A percentile compares a stretch with the other conserved stretches of the same genome.
Conservation (phyloP, 805 yeast species). For the Hanseniaspora thailandica region DNA sequence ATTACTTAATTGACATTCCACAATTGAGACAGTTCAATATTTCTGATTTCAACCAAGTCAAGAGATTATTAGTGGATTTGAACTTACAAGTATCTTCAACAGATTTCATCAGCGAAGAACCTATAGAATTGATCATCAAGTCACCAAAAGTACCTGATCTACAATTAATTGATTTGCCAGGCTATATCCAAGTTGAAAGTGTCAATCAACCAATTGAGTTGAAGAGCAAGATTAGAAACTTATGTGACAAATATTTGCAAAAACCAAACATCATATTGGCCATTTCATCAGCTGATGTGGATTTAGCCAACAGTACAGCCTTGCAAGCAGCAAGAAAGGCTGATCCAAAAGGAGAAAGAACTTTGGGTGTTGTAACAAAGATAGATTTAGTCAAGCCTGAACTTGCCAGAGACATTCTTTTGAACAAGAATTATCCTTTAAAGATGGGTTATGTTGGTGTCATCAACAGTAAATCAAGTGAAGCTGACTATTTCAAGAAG, state of each 20-base stretch:
- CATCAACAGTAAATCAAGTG: conserved; percentile 53
- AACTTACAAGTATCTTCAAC: conserved; percentile 82
- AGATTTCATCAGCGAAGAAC: conserved; percentile 84
- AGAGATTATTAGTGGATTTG: conserved; percentile 70
- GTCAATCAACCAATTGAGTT: conserved; percentile 86
- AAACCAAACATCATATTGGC: conserved; percentile 92
- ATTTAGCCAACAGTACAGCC: conserved; percentile 91
- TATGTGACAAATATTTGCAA: conserved; percentile 77
- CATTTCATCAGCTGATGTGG: conserved; percentile 95
- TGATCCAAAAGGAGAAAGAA: conserved; percentile 90
- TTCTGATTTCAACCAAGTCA: conserved; percentile 82
- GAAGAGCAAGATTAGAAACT: conserved; percentile 61
- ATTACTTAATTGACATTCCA: conserved; percentile 89
- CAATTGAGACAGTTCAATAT: conserved; percentile 69
- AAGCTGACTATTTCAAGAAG: conserved; percentile 49
- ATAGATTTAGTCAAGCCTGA: conserved; percentile 77
- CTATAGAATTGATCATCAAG: conserved; percentile 80
- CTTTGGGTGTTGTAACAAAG: conserved; percentile 92
- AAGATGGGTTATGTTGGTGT: conserved; percentile 98
- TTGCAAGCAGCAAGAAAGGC: conserved; percentile 76
- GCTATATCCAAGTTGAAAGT: conserved; percentile 92
- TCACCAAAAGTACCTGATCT: conserved; percentile 88
- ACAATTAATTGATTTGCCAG: conserved; percentile 90
- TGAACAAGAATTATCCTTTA: conserved; percentile 75
- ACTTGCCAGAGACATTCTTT: conserved; percentile 53